Conservation (phyloP, 73 alveolate genomes). For the Symbiodinium natans region DNA sequence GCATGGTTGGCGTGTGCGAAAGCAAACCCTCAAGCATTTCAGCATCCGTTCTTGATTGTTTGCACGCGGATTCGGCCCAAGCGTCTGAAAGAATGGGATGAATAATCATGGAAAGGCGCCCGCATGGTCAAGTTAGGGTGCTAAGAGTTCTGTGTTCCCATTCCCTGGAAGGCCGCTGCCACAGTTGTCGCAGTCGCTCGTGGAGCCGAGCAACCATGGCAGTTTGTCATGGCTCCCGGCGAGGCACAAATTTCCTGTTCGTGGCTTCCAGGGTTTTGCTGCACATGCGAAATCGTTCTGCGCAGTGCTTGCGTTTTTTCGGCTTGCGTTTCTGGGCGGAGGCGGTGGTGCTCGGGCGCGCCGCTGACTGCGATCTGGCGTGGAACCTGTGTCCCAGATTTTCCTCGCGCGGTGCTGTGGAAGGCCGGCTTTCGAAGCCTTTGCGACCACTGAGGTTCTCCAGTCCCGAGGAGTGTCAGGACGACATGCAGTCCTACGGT, state of each 20-base stretch:
- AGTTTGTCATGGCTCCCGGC: conserved; percentile 48
- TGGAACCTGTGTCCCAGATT: not conserved
- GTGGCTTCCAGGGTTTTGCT: no score
- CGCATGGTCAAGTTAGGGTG: not conserved
- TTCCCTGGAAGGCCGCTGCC: conserved; percentile 22
- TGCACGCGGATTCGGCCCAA: no score
- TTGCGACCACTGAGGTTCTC: no score
- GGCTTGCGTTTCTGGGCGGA: not conserved
- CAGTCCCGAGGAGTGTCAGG: conserved; percentile 27
- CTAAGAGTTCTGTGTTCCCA: not conserved
- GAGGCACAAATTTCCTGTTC: not conserved
- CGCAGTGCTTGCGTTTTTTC: not conserved
- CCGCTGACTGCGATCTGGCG: conserved; percentile 48
- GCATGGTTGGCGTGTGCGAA: no score
- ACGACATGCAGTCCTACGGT: conserved; percentile 49
- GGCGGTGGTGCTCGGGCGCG: conserved; percentile 52
- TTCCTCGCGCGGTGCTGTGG: no score
- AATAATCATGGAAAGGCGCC: conserved; percentile 29
- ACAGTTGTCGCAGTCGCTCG: conserved; percentile 8
- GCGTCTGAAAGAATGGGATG: conserved; percentile 63
- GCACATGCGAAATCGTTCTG: not conserved
- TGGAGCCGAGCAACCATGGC: not conserved
- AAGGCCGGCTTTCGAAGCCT: not conserved
- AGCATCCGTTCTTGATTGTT: no score
- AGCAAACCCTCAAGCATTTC: no score